Base-by-base conservation (phyloP, 306 rosid genomes). In the Benincasa hispida region DNA sequence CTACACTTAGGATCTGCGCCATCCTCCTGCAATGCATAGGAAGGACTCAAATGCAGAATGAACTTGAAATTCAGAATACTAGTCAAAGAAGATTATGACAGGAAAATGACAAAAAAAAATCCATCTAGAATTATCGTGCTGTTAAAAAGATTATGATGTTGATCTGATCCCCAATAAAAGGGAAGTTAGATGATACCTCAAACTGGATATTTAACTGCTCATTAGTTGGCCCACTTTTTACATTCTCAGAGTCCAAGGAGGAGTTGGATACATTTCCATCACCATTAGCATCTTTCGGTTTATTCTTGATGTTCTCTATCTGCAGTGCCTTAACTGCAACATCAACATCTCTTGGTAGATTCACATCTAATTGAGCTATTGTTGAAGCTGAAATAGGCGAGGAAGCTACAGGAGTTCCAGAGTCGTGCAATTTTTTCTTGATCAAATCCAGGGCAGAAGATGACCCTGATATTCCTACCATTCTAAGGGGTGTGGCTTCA, bases 201-300 rank as follows among this genome's bases (percentile, higher is more conserved):
- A 94, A 94, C 78, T 94, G 97, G 77, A 76, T 81, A 28, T 89
- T 84, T 59, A 96, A 78, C 83, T 92, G 96, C 86, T 94, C 99
- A 83, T 90, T 92, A 24, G 96, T 87, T 47, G 95, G 93, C 51
- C 95, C 96, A 80, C 86, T 89, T 59, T 90, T 92, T 66, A 85
- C 89, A 45, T 92, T 97, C 83, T 92, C 99, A n/a, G 97, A 94
- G 83, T 94, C 99, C 59, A 97, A 94, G 47, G 97, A 91, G 62
- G 95, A 84, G 77, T 94, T 96, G 54, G 97, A 87, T 82, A 72
- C 65, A 59, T 86, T 88, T 63, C 88, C 87, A 81, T 86, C 96
- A 61, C 89, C 97, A 82, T 90, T 90, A 65, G 84, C 83, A 87
- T 90, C 95, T 77, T 91, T 91, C 74, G 77, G 87, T 81, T 86